Evolutionary conservation across 108 stramenopile genomes (phyloP).

Genomic region (Nitzschia inconspicua): DNA sequence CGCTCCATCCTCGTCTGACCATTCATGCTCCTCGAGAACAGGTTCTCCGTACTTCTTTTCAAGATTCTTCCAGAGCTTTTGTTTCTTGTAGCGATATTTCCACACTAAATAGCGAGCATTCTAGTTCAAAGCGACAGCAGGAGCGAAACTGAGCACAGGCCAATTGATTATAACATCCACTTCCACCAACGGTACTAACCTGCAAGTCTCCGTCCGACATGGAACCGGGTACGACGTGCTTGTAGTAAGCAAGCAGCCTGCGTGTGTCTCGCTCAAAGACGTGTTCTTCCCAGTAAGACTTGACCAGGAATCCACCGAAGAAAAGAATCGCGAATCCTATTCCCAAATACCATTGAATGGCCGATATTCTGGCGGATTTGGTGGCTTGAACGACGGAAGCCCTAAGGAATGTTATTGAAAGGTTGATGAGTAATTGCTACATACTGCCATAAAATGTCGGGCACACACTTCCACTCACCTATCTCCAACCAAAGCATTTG

Average conservation of each 20-base stretch:
- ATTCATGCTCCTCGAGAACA: slow-evolving; percentile 60
- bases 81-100: slow-evolving; percentile 80
- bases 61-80: slow-evolving; percentile 70
- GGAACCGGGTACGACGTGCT: slow-evolving; percentile 66
- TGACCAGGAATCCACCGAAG: slow-evolving; percentile 80
- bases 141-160: too few relatives aligned
- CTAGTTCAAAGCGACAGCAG: too few relatives aligned
- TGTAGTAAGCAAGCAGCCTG: slow-evolving; percentile 76
- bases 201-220: slow-evolving; percentile 72
- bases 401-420: too few relatives aligned
- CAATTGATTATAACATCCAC: neutral
- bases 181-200: neutral
- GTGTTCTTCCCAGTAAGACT: slow-evolving; percentile 75
- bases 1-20: slow-evolving; percentile 44
- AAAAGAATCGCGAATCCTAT: slow-evolving; percentile 62
- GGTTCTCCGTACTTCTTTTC: slow-evolving; percentile 81
- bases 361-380: slow-evolving; percentile 61
- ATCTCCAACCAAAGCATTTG: slow-evolving; percentile 48
- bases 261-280: slow-evolving; percentile 71
- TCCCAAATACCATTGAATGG: slow-evolving; percentile 52
- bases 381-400: slow-evolving; percentile 83
- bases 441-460: neutral
- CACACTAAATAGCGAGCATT: slow-evolving; percentile 77
- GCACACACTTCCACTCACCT: slow-evolving; percentile 30
- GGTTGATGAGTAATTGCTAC: neutral